phyloP scores from a whole-genome alignment of 345 rosid genomes.

The Isatis tinctoria region DNA sequence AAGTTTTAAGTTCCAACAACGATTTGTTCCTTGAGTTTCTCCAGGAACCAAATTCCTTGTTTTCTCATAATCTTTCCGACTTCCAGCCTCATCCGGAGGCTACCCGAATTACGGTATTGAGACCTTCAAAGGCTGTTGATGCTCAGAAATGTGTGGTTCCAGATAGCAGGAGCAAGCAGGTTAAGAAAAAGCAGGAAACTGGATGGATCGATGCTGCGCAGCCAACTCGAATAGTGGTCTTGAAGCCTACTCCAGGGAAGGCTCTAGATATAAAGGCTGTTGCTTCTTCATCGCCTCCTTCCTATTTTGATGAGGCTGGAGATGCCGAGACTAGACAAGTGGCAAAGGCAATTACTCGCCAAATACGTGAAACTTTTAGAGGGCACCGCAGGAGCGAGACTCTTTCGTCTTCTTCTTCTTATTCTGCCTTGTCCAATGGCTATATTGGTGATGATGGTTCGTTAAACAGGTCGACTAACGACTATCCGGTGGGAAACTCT shows the following conservation, averaged over 20 bases:
- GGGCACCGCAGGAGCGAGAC: slow-evolving; percentile 66
- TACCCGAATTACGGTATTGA: slow-evolving; percentile 79
- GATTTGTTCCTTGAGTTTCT: slow-evolving; percentile 69
- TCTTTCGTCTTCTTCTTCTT: slow-evolving; percentile 49
- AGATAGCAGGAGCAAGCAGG: slow-evolving; percentile 40
- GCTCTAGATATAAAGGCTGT: slow-evolving; percentile 48
- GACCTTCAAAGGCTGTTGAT: slow-evolving; percentile 65
- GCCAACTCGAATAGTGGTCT: slow-evolving; percentile 80
- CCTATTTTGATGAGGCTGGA: slow-evolving; percentile 44
- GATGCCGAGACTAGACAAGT: slow-evolving; percentile 63
- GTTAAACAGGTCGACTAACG: slow-evolving; percentile 54
- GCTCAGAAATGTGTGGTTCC: slow-evolving; percentile 37
- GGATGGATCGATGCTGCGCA: slow-evolving; percentile 46
- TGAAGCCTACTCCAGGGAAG: slow-evolving; percentile 82
- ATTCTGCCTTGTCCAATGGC: slow-evolving; percentile 80
- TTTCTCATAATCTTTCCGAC: slow-evolving; percentile 46
- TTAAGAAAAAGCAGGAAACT: slow-evolving; percentile 38
- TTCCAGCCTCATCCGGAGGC: slow-evolving; percentile 60
- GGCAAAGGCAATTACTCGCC: slow-evolving; percentile 54
- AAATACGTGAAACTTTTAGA: slow-evolving; percentile 44
- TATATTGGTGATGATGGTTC: slow-evolving; percentile 77
- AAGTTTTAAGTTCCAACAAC: slow-evolving; percentile 69
- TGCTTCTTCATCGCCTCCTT: slow-evolving; percentile 37
- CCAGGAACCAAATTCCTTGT: slow-evolving; percentile 70
- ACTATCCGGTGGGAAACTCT: slow-evolving; percentile 54